These are phyloP conservation scores for Rhododendron kiyosumense DNA, from an alignment of 148 eudicot species.

Conservation along the genomic window DNA sequence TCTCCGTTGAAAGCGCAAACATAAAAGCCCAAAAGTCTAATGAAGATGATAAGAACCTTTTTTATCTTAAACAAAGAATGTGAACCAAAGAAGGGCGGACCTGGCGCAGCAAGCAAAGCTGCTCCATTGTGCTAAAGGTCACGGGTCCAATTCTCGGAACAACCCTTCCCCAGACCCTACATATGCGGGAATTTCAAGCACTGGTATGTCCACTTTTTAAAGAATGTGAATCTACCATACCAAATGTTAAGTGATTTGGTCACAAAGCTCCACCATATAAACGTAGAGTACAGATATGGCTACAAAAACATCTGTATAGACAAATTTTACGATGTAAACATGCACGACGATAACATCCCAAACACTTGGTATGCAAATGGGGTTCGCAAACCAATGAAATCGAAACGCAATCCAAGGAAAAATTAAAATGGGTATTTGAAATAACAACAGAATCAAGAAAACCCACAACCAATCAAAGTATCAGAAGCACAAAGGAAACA, in stretches of 20 bases:
- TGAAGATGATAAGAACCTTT: neutral
- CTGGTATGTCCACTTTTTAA: neutral
- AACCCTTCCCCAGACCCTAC: neutral
- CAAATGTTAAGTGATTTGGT: neutral
- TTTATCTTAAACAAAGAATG: neutral
- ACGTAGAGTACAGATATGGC: neutral
- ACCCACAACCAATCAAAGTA: constrained; percentile 4
- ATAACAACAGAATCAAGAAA: constrained; percentile 3
- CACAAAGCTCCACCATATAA: neutral
- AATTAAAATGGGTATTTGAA: neutral
- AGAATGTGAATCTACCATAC: neutral
- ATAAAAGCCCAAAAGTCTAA: neutral
- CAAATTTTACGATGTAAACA: neutral
- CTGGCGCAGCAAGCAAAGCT: neutral
- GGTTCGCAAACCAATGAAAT: neutral
- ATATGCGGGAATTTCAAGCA: neutral
- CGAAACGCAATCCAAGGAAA: neutral
- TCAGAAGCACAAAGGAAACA: neutral
- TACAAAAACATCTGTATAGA: neutral
- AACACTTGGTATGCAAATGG: neutral
- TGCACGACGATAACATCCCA: neutral
- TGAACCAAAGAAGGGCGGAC: neutral
- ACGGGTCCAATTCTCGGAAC: neutral
- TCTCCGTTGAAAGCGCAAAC: neutral
- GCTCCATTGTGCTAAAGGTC: neutral